Evolutionary conservation across 257 asterid species (phyloP).

Genomic region (Solanum virginianum): DNA sequence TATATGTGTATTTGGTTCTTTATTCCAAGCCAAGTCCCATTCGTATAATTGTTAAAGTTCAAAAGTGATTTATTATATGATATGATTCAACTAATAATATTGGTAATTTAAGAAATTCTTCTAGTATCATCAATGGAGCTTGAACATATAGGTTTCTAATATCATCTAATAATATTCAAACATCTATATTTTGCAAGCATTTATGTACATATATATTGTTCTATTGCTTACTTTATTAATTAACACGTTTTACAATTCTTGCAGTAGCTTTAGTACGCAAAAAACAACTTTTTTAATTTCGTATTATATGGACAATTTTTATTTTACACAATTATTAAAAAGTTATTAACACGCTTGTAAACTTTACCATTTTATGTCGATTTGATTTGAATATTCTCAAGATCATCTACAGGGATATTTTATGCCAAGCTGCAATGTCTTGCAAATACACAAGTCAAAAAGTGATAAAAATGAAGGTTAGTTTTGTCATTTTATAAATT

Average conservation of each 20-base stretch:
- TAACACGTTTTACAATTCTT: not conserved
- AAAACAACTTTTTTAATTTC: not conserved
- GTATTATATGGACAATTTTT: too few relatives aligned
- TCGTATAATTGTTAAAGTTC: not conserved
- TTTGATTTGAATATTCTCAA: too few relatives aligned
- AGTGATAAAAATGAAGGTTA: too few relatives aligned
- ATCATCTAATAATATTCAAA: not conserved
- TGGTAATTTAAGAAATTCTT: not conserved
- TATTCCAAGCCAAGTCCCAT: not conserved
- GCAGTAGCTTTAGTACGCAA: not conserved
- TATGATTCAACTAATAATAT: not conserved
- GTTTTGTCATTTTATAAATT: too few relatives aligned
- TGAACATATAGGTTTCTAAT: not conserved
- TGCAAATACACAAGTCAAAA: too few relatives aligned
- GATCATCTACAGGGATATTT: too few relatives aligned
- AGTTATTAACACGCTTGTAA: too few relatives aligned
- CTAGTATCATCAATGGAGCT: not conserved
- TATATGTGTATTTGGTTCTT: not conserved
- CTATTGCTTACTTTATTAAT: not conserved
- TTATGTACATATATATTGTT: not conserved
- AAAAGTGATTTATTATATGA: not conserved
- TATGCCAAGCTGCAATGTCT: too few relatives aligned
- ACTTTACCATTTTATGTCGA: too few relatives aligned
- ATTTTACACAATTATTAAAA: too few relatives aligned
- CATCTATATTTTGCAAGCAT: not conserved